phyloP scores from a whole-genome alignment of 805 yeast genomes.

The Pichia kluyveri region DNA sequence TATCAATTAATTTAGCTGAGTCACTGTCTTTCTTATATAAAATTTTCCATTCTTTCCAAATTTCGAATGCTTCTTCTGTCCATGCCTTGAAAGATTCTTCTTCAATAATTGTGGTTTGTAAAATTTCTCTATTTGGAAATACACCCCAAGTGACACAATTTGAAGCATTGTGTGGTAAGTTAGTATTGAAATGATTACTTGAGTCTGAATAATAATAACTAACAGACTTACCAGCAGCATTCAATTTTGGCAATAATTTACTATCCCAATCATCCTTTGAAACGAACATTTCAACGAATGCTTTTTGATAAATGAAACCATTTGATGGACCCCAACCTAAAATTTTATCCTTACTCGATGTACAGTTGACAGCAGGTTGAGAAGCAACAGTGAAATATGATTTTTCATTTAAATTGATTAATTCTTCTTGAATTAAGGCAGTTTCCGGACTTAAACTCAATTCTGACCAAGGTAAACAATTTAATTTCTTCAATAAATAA shows the following conservation, averaged over 20 bases:
- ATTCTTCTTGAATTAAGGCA: constrained; percentile 83
- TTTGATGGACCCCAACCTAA: constrained; percentile 97
- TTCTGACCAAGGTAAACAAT: constrained; percentile 88
- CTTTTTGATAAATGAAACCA: constrained; percentile 86
- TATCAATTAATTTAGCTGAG: constrained; percentile 53
- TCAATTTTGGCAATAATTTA: constrained; percentile 43
- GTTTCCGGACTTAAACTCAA: constrained; percentile 82
- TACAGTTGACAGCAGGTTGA: constrained; percentile 87
- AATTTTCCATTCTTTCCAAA: constrained; percentile 89
- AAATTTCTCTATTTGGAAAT: constrained; percentile 80
- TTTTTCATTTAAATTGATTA: constrained; percentile 63
- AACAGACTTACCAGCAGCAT: constrained; percentile 34
- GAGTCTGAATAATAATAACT: constrained; percentile 73
- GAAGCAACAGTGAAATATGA: constrained; percentile 87
- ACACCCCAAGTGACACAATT: constrained; percentile 98
- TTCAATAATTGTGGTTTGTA: constrained; percentile 88
- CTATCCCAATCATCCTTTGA: constrained; percentile 61
- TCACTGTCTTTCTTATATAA: constrained; percentile 53
- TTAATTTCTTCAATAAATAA: constrained; percentile 67
- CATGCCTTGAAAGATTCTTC: constrained; percentile 90
- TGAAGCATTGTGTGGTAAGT: constrained; percentile 44
- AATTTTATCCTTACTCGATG: constrained; percentile 69
- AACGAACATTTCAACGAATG: constrained; percentile 87
- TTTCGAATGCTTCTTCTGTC: constrained; percentile 90
- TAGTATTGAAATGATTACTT: constrained; percentile 49